These are phyloP conservation scores for Gyromitra esculenta DNA, from an alignment of 2,329 filamentous ascomycete genomes.

Conservation along the genomic window DNA sequence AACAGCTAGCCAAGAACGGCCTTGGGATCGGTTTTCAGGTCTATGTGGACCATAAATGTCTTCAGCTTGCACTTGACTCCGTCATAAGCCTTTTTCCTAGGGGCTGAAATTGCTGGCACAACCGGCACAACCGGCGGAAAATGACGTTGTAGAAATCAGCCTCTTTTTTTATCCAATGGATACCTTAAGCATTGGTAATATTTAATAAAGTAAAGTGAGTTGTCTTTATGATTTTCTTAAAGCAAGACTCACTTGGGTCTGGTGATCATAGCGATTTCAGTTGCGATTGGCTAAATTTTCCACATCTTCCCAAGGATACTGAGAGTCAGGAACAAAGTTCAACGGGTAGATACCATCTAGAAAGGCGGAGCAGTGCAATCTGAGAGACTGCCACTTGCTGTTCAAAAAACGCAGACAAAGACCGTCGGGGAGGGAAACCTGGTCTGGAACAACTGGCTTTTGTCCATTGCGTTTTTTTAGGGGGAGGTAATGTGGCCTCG, in stretches of 20 bases:
- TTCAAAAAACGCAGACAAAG: background rate
- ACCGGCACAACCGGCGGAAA: constrained; percentile 2
- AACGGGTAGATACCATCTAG: too few species aligned
- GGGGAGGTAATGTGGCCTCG: background rate
- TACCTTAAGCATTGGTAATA: background rate
- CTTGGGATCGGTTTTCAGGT: constrained; percentile 13
- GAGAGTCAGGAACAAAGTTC: too few species aligned
- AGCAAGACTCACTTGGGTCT: background rate
- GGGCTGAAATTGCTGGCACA: background rate
- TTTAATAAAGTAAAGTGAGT: constrained; percentile 5
- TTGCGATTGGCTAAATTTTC: background rate
- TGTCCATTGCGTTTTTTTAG: background rate
- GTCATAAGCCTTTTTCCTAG: background rate
- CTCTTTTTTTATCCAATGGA: constrained; percentile 6
- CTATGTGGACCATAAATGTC: constrained; percentile 9
- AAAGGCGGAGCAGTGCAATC: too few species aligned
- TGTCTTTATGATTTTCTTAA: background rate
- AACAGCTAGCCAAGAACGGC: constrained; percentile 25
- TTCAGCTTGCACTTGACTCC: background rate
- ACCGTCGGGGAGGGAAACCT: background rate
- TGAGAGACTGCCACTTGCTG: too few species aligned
- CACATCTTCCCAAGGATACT: background rate
- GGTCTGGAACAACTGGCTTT: background rate
- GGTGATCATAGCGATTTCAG: background rate
- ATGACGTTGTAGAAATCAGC: constrained; percentile 22